A percentile compares a stretch with the other conserved stretches of the same genome.
Conservation (phyloP, 495 filamentous ascomycete species). For the Parathielavia appendiculata region DNA sequence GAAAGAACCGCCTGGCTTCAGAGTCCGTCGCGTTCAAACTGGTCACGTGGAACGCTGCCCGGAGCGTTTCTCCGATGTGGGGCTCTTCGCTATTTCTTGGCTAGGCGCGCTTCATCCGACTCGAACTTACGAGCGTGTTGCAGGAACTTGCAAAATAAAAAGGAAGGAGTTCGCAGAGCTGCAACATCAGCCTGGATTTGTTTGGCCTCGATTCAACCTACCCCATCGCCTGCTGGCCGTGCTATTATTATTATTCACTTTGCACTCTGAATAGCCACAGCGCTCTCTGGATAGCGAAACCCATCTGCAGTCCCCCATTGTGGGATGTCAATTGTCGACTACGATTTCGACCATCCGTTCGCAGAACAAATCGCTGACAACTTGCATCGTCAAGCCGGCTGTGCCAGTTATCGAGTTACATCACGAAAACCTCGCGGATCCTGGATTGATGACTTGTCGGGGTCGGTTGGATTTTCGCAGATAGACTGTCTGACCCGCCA, state of each 20-base stretch:
- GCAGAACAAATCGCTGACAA: not conserved
- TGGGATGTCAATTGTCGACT: not conserved
- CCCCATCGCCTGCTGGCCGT: not conserved
- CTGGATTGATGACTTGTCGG: not conserved
- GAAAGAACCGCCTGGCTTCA: slow-evolving; percentile 9
- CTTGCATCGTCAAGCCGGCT: not conserved
- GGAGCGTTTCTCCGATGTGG: not conserved
- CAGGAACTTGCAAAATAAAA: not conserved
- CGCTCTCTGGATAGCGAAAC: not conserved
- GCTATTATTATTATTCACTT: not conserved
- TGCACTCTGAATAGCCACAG: not conserved
- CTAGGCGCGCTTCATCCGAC: not conserved
- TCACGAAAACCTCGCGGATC: not conserved
- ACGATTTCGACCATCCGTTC: not conserved
- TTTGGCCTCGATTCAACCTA: slow-evolving; percentile 7
- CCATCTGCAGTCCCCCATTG: not conserved
- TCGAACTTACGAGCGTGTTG: not conserved
- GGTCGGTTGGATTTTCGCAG: not conserved
- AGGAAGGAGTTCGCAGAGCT: slow-evolving; percentile 3
- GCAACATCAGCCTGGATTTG: not conserved
- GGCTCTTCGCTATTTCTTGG: not conserved
- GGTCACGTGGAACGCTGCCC: slow-evolving; percentile 17
- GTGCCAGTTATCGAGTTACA: not conserved
- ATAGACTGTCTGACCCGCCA: not conserved
- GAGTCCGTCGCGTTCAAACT: slow-evolving; percentile 22